A percentile compares a stretch with the other conserved stretches of the same genome.
phyloP scores from a whole-genome alignment of 768 basidiomycete species.

The Naganishia antarctica region DNA sequence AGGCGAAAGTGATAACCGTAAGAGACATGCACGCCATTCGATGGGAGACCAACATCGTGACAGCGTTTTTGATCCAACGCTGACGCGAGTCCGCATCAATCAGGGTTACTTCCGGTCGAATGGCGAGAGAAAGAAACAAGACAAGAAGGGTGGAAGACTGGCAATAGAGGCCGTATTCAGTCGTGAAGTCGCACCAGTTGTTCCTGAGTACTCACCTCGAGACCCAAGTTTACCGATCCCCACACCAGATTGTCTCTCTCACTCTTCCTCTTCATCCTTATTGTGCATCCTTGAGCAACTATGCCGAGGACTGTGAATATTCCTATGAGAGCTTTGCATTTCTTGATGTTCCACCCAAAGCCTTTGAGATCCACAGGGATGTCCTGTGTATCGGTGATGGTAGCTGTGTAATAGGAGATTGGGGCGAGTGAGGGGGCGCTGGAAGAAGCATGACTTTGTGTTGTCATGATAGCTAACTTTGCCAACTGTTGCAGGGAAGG shows the following conservation, averaged over 20 bases:
- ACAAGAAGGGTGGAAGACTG: background rate
- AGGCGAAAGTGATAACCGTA: background rate
- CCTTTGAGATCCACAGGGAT: background rate
- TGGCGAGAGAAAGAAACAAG: background rate
- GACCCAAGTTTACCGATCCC: background rate
- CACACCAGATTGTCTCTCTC: background rate
- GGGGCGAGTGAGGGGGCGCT: background rate
- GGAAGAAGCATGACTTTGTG: no score
- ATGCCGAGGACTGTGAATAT: background rate
- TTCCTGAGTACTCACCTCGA: background rate
- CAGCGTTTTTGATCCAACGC: background rate
- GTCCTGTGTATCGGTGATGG: conserved; percentile 1
- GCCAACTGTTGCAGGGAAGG: no score
- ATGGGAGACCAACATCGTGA: background rate
- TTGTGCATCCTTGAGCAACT: background rate
- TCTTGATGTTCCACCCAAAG: conserved; percentile 1
- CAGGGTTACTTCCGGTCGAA: background rate
- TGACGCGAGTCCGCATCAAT: background rate
- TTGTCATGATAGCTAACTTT: no score
- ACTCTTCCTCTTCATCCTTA: background rate
- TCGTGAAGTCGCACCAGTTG: no score
- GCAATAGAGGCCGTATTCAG: background rate
- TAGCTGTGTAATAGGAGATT: conserved; percentile 4
- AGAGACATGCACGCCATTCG: background rate
- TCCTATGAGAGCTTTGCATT: background rate